Conservation (phyloP, 2,329 filamentous ascomycete genomes). For the Aspergillus glaucus region DNA sequence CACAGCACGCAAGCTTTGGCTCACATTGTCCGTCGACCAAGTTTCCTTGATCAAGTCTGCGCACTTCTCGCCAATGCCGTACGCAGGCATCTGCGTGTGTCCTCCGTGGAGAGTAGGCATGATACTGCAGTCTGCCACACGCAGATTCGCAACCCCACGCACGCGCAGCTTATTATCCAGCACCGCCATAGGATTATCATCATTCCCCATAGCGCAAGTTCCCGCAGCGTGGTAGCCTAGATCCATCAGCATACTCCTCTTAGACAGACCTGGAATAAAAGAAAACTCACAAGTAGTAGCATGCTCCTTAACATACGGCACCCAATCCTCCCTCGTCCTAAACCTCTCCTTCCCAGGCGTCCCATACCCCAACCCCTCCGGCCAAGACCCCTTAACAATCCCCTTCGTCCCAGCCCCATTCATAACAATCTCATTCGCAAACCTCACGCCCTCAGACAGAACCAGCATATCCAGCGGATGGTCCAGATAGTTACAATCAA, state of each 20-base stretch:
- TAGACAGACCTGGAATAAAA: background rate
- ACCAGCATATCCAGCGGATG: slow-evolving; percentile 55
- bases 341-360: slow-evolving; percentile 43
- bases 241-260: background rate
- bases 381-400: slow-evolving; percentile 57
- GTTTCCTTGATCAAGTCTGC: slow-evolving; percentile 46
- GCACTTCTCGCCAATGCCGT: slow-evolving; percentile 52
- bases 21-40: slow-evolving; percentile 8
- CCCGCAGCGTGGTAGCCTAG: slow-evolving; percentile 51
- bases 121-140: slow-evolving; percentile 50
- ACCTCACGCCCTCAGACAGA: slow-evolving; percentile 52
- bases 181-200: slow-evolving; percentile 45
- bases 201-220: slow-evolving; percentile 51
- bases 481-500: slow-evolving; percentile 53
- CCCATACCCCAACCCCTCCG: slow-evolving; percentile 42
- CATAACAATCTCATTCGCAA: slow-evolving; percentile 56
- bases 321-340: slow-evolving; percentile 53
- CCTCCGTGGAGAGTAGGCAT: slow-evolving; percentile 48
- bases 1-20: background rate
- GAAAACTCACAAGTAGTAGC: slow-evolving; percentile 52
- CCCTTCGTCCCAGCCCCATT: slow-evolving; percentile 53
- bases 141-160: slow-evolving; percentile 46
- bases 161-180: slow-evolving; percentile 51
- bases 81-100: slow-evolving; percentile 54
- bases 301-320: slow-evolving; percentile 50